phyloP scores from a whole-genome alignment of 768 basidiomycete genomes.

The Suillus alpinus region DNA sequence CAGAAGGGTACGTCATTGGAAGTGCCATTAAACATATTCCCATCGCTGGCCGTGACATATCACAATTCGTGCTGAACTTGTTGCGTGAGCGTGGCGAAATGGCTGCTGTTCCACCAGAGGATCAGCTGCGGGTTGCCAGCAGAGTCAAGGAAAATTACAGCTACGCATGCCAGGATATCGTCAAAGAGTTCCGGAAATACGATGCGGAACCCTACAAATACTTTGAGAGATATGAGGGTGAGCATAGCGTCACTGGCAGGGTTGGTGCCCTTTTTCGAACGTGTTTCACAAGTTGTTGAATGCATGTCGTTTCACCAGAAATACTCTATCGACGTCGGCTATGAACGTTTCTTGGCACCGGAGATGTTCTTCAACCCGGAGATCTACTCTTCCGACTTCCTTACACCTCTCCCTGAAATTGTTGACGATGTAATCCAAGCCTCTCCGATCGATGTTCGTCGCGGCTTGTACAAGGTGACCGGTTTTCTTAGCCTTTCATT shows the following conservation, averaged over 20 bases:
- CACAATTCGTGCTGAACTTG: conserved; percentile 93
- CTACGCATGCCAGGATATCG: conserved; percentile 98
- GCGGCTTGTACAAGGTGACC: conserved; percentile 89
- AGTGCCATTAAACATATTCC: conserved; percentile 99
- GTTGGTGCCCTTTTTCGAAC: conserved; percentile 41
- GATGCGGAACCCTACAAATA: conserved; percentile 94
- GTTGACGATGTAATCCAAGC: conserved; percentile 95
- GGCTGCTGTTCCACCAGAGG: conserved; percentile 88
- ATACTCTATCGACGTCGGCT: conserved; percentile 93
- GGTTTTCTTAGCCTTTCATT: neutral
- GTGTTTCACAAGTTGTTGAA: neutral
- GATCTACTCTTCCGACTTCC: conserved; percentile 95
- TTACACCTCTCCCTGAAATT: conserved; percentile 93
- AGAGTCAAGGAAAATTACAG: conserved; percentile 98
- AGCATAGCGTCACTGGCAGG: conserved; percentile 88
- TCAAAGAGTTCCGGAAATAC: conserved; percentile 98
- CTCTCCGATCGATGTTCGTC: conserved; percentile 94
- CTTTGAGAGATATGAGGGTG: conserved; percentile 91
- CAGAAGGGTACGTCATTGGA: conserved; percentile 98
- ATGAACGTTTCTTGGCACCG: conserved; percentile 97
- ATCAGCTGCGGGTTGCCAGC: conserved; percentile 86
- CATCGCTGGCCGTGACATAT: conserved; percentile 96
- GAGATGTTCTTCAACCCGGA: conserved; percentile 99
- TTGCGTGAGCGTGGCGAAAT: conserved; percentile 95
- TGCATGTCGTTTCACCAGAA: conserved; percentile 48